Evolutionary conservation across 164 flowering plant genomes (phyloP).

Genomic region (Echeveria elegans): DNA sequence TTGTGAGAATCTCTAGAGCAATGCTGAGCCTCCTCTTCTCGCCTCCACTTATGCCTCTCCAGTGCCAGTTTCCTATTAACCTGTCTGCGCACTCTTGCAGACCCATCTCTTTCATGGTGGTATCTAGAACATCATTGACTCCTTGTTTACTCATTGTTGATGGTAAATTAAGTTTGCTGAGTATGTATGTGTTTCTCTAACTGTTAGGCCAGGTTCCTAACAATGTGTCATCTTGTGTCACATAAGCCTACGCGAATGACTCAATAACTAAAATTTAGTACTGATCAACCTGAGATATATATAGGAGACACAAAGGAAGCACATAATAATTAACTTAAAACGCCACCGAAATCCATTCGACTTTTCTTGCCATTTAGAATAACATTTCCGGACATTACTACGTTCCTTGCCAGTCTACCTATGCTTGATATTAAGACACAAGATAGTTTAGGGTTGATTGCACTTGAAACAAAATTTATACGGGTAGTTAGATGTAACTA

Average conservation of each 20-base stretch:
- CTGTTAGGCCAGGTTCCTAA: neutral
- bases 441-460: neutral
- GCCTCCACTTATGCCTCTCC: neutral
- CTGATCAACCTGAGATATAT: neutral
- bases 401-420: constrained; percentile 62
- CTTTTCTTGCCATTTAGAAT: constrained; percentile 60
- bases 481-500: neutral
- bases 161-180: constrained; percentile 35
- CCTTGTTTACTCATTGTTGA: constrained; percentile 30
- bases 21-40: constrained; percentile 48
- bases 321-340: no score
- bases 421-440: constrained; percentile 10
- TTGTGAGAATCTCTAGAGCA: constrained; percentile 39
- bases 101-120: constrained; percentile 57
- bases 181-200: neutral
- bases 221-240: constrained; percentile 12
- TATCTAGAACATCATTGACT: constrained; percentile 35
- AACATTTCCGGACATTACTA: constrained; percentile 58
- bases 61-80: constrained; percentile 23
- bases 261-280: neutral
- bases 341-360: constrained; percentile 12
- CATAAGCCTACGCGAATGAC: constrained; percentile 49
- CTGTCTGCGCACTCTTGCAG: constrained; percentile 61
- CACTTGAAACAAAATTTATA: neutral
- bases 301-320: no score